Evolutionary conservation across 495 filamentous ascomycete species (phyloP).

Genomic region (Penicillium paradoxum): DNA sequence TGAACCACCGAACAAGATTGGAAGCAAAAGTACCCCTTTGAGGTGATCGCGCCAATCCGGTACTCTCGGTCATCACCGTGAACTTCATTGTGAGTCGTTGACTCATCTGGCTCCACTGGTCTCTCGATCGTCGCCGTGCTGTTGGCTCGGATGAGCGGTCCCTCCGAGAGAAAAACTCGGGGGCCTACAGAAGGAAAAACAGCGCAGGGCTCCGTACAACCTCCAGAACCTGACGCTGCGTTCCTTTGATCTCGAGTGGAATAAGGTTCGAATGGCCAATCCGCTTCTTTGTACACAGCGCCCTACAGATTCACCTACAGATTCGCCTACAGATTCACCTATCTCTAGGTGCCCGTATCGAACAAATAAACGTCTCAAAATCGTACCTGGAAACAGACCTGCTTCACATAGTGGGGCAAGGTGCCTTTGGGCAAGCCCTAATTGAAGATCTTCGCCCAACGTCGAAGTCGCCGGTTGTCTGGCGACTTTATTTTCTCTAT

Average conservation of each 20-base stretch:
- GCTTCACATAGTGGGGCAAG: background rate
- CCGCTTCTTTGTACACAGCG: too few species aligned
- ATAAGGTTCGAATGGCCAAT: background rate
- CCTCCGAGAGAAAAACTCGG: background rate
- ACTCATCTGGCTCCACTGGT: background rate
- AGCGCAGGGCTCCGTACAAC: too few species aligned
- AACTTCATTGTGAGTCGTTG: background rate
- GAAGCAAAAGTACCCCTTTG: background rate
- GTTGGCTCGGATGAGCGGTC: constrained; percentile 1
- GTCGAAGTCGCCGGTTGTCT: background rate
- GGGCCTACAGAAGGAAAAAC: too few species aligned
- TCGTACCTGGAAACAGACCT: background rate
- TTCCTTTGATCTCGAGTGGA: background rate
- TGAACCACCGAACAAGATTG: background rate
- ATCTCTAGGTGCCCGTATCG: background rate
- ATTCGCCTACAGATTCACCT: too few species aligned
- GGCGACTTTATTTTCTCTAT: background rate
- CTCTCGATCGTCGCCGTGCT: background rate
- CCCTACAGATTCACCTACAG: too few species aligned
- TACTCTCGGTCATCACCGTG: background rate
- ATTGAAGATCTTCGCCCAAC: background rate
- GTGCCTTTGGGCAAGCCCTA: background rate
- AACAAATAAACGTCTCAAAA: background rate
- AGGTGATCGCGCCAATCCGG: background rate
- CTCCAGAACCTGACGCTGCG: too few species aligned